Percentiles rank a stretch among this genome's conserved stretches.
These are phyloP conservation scores for Thielaviopsis euricoi DNA, from an alignment of 2,329 filamentous ascomycete species.

Conservation along the genomic window DNA sequence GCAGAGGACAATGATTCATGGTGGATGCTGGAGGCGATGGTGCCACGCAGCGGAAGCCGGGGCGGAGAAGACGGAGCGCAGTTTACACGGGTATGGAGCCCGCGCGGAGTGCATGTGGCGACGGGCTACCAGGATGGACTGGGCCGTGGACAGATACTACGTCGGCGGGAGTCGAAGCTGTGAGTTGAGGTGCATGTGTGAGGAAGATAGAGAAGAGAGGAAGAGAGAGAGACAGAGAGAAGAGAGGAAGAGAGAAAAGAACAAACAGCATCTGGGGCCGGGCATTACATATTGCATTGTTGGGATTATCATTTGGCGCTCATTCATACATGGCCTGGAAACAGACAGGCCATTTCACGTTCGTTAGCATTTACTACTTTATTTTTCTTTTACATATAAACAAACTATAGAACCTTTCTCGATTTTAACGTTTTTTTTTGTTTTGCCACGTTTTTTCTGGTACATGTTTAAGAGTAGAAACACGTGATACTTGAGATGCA, in stretches of 20 bases:
- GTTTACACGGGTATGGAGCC: conserved; percentile 37
- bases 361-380: neutral
- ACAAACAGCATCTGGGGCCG: too few species aligned
- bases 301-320: neutral
- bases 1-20: conserved; percentile 23
- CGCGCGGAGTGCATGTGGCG: conserved; percentile 33
- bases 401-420: neutral
- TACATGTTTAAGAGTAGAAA: too few species aligned
- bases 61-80: conserved; percentile 25
- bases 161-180: too few species aligned
- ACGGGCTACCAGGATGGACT: conserved; percentile 39
- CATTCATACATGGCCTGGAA: neutral
- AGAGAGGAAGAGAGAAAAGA: too few species aligned
- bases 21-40: conserved; percentile 38
- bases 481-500: too few species aligned
- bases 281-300: too few species aligned
- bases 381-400: neutral
- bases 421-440: too few species aligned
- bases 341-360: neutral
- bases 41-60: conserved; percentile 28
- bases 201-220: too few species aligned
- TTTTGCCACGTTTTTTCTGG: too few species aligned
- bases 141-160: neutral
- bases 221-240: too few species aligned
- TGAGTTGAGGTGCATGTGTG: too few species aligned